Percentiles rank a stretch among this genome's conserved stretches.
Evolutionary conservation across 805 yeast species (phyloP).

Genomic region (Nakazawaea siamensis): DNA sequence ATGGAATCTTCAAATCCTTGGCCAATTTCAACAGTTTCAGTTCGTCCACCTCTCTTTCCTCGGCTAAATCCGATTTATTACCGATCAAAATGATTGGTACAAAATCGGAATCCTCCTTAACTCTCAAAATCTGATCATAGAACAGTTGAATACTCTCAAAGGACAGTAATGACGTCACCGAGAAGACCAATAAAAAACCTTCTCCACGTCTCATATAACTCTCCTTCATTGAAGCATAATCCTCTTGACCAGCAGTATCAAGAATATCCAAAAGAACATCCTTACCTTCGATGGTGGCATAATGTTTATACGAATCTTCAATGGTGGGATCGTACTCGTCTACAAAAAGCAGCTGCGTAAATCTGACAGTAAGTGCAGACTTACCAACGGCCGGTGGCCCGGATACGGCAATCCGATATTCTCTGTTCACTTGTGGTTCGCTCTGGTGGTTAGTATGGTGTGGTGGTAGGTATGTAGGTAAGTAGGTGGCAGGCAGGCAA

Average conservation of each 20-base stretch:
- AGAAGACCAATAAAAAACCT: conserved; percentile 84
- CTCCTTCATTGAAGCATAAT: conserved; percentile 87
- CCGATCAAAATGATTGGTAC: conserved; percentile 79
- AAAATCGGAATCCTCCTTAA: conserved; percentile 42
- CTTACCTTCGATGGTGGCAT: conserved; percentile 74
- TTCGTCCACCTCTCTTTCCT: conserved; percentile 54
- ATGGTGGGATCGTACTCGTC: conserved; percentile 98
- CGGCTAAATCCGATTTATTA: conserved; percentile 63
- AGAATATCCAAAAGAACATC: conserved; percentile 77
- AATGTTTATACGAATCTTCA: conserved; percentile 86
- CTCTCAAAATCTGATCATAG: conserved; percentile 37
- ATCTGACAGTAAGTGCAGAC: conserved; percentile 89
- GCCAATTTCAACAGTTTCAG: conserved; percentile 60
- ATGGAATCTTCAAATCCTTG: conserved; percentile 56
- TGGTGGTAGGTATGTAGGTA: too few species aligned
- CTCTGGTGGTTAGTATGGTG: too few species aligned
- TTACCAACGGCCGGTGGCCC: conserved; percentile 99
- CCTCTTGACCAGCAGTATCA: conserved; percentile 99
- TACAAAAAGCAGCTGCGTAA: conserved; percentile 90
- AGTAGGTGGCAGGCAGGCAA: too few species aligned
- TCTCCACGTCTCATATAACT: conserved; percentile 96
- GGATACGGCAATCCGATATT: conserved; percentile 89
- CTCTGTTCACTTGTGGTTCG: conserved; percentile 30
- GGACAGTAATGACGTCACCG: conserved; percentile 77
- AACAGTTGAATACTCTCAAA: conserved; percentile 80